Conservation (phyloP, 768 basidiomycete species). For the Suillus clintonianus region DNA sequence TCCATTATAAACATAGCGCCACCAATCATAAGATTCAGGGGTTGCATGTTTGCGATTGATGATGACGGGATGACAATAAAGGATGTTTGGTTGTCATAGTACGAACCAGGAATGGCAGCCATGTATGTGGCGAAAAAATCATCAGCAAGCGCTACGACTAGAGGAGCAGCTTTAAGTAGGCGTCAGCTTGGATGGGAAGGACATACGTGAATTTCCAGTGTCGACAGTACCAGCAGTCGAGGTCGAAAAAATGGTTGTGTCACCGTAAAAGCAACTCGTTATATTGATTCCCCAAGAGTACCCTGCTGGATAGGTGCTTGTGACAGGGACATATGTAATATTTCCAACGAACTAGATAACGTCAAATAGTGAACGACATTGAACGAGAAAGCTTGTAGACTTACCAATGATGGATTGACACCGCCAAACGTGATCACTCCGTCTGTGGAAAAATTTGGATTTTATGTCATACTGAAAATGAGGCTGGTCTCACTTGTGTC, state of each 20-base stretch:
- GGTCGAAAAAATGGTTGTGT: neutral
- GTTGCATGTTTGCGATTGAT: neutral
- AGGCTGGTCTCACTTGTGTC: neutral
- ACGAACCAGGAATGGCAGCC: slow-evolving; percentile 5
- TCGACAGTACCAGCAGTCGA: neutral
- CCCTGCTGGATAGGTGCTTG: neutral
- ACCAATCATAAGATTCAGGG: neutral
- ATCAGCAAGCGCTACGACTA: neutral
- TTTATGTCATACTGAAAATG: neutral
- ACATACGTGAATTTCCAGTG: neutral
- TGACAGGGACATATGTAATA: neutral
- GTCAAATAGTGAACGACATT: neutral
- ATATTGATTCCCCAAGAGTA: neutral
- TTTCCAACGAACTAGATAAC: neutral
- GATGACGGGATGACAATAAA: slow-evolving; percentile 3
- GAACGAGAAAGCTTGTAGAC: neutral
- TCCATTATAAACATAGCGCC: slow-evolving; percentile 1
- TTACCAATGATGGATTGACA: neutral
- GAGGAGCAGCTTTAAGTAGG: neutral
- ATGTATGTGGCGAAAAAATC: slow-evolving; percentile 4
- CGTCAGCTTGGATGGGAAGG: neutral
- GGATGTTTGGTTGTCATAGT: neutral
- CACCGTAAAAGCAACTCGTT: neutral
- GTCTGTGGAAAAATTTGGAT: neutral
- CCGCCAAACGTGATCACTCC: neutral